These are phyloP conservation scores for Clavulina sp. DNA, from an alignment of 768 basidiomycete species.

Conservation along the genomic window DNA sequence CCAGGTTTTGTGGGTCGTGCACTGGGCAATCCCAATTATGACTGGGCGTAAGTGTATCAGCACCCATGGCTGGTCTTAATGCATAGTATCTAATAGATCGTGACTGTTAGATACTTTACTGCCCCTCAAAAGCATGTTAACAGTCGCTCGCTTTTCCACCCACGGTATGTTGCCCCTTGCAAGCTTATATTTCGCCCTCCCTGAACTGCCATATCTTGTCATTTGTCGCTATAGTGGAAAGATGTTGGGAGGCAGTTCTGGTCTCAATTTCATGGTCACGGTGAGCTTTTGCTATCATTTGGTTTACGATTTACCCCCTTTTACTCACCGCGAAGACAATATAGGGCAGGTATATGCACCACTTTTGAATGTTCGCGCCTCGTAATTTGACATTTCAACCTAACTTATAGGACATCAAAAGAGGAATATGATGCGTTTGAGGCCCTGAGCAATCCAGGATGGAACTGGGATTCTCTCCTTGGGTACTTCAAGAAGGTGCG, in stretches of 20 bases:
- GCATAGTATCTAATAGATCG: not conserved
- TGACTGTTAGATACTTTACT: not conserved
- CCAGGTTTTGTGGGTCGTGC: not conserved
- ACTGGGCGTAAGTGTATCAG: not conserved
- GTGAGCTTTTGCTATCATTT: conserved; percentile 3
- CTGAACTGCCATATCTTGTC: too few relatives aligned
- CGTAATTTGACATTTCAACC: not conserved
- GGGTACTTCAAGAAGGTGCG: conserved; percentile 7
- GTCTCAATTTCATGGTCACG: conserved; percentile 9
- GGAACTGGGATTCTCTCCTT: conserved; percentile 2
- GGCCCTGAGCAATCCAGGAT: not conserved
- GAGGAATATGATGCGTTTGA: conserved; percentile 9
- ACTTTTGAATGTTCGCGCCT: too few relatives aligned
- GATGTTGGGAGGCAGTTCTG: conserved; percentile 7
- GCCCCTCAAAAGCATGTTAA: conserved; percentile 1
- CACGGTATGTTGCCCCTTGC: not conserved
- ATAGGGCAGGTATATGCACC: not conserved
- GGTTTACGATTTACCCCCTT: not conserved
- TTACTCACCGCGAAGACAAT: not conserved
- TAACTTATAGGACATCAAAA: not conserved
- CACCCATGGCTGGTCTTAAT: not conserved
- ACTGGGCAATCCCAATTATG: not conserved
- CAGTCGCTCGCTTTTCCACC: not conserved
- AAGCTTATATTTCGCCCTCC: not conserved
- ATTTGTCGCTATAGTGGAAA: conserved; percentile 9